Conservation (phyloP, 2,329 filamentous ascomycete species). For the Dactylellina drechsleri region DNA sequence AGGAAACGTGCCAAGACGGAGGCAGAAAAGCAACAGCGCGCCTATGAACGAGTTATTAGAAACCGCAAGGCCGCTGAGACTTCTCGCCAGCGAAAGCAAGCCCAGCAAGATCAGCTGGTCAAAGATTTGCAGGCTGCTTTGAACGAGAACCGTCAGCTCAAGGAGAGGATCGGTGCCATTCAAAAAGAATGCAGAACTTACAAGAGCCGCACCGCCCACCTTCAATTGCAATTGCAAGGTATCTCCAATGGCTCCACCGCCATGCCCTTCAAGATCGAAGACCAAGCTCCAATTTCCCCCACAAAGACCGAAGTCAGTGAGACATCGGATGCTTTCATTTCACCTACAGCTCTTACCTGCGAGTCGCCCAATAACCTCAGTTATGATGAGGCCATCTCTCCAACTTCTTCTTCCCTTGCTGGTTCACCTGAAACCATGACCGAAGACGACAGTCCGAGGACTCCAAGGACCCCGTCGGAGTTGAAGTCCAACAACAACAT, state of each 20-base stretch:
- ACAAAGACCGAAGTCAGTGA: slow-evolving; percentile 15
- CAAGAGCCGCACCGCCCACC: slow-evolving; percentile 35
- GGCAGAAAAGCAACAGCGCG: slow-evolving; percentile 96
- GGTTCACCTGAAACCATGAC: slow-evolving; percentile 45
- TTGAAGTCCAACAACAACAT: slow-evolving; percentile 23
- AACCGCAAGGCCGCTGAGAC: slow-evolving; percentile 96
- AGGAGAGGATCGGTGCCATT: slow-evolving; percentile 32
- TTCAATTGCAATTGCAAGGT: slow-evolving; percentile 37
- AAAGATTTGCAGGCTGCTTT: slow-evolving; percentile 37
- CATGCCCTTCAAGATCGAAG: slow-evolving; percentile 14
- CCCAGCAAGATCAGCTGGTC: slow-evolving; percentile 47
- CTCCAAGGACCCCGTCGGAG: slow-evolving; percentile 39
- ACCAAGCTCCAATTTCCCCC: slow-evolving; percentile 33
- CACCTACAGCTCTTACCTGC: slow-evolving; percentile 42
- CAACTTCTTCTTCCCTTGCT: slow-evolving; percentile 45
- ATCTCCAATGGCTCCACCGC: slow-evolving; percentile 39
- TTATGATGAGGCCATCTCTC: slow-evolving; percentile 30
- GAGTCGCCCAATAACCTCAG: slow-evolving; percentile 29
- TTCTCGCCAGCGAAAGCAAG: slow-evolving; percentile 84
- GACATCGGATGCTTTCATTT: slow-evolving; percentile 35
- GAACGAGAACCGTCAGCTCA: slow-evolving; percentile 40
- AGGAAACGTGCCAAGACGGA: slow-evolving; percentile 98
- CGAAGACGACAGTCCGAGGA: slow-evolving; percentile 46
- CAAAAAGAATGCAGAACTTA: slow-evolving; percentile 33
- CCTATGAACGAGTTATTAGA: slow-evolving; percentile 93